Evolutionary conservation across 768 basidiomycete genomes (phyloP).

Genomic region (Boletus speciosus): DNA sequence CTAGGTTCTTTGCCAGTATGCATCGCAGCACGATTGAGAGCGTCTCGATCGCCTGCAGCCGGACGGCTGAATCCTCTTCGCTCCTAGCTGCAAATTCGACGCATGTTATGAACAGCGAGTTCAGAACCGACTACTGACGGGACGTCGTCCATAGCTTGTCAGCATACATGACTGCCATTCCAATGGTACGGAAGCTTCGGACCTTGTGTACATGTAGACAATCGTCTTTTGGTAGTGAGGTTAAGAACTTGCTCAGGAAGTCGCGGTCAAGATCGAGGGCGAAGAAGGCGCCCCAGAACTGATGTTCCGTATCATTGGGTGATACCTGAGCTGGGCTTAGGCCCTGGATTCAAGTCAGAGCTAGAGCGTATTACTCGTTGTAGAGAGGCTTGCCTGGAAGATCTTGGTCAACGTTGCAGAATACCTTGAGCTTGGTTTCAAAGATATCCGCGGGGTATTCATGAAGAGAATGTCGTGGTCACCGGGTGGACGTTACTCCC

Average conservation of each 20-base stretch:
- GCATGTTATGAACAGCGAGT: conserved; percentile 45
- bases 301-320: conserved; percentile 40
- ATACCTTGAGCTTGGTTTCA: conserved; percentile 44
- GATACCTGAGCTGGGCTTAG: conserved; percentile 40
- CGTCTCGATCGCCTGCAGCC: conserved; percentile 48
- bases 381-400: conserved; percentile 35
- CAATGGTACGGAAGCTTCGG: conserved; percentile 1
- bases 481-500: not conserved
- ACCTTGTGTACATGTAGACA: conserved; percentile 55
- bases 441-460: conserved; percentile 11
- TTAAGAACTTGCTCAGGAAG: conserved; percentile 42
- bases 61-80: conserved; percentile 15
- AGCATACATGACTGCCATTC: conserved; percentile 3
- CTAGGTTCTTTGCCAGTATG: conserved; percentile 53
- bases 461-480: conserved; percentile 8
- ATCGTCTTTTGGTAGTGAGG: conserved; percentile 43
- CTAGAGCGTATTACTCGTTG: not conserved
- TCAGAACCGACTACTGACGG: conserved; percentile 48
- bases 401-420: conserved; percentile 46
- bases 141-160: conserved; percentile 8
- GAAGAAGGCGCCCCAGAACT: conserved; percentile 54
- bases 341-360: conserved; percentile 33
- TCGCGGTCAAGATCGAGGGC: conserved; percentile 48
- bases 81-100: conserved; percentile 37
- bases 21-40: conserved; percentile 45